phyloP scores from a whole-genome alignment of 805 yeast species.

The Cyberlindnera saturnus region DNA sequence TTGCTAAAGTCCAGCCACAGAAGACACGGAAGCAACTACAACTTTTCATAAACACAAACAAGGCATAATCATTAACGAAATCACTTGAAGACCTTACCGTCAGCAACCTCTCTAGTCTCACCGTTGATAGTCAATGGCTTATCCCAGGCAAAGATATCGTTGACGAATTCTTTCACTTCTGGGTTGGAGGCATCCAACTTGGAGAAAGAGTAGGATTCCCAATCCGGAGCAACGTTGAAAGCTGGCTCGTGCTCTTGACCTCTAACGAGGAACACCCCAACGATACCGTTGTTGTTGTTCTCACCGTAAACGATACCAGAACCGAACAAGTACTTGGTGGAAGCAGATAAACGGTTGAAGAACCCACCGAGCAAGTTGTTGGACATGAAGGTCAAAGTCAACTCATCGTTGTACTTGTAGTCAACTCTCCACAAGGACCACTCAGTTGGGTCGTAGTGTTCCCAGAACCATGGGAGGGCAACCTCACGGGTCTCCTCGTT shows the following conservation, averaged over 20 bases:
- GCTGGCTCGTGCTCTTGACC: conserved; percentile 92
- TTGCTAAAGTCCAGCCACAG: too few species aligned
- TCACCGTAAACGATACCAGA: conserved; percentile 94
- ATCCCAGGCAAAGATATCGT: conserved; percentile 98
- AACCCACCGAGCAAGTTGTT: conserved; percentile 97
- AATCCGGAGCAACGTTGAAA: conserved; percentile 97
- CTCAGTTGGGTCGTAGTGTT: conserved; percentile 83
- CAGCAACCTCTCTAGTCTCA: conserved; percentile 80
- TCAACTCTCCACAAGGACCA: conserved; percentile 94
- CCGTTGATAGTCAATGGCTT: conserved; percentile 82
- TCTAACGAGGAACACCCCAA: conserved; percentile 92
- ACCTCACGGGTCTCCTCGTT: conserved; percentile 93
- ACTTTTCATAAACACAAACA: not conserved
- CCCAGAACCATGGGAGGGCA: conserved; percentile 99
- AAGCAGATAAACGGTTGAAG: conserved; percentile 89
- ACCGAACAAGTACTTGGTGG: conserved; percentile 93
- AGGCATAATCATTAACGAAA: conserved; percentile 1
- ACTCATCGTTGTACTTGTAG: conserved; percentile 97
- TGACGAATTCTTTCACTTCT: conserved; percentile 72
- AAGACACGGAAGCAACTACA: not conserved
- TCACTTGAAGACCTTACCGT: conserved; percentile 96
- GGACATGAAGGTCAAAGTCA: conserved; percentile 95
- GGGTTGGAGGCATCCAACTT: conserved; percentile 75
- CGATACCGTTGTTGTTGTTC: conserved; percentile 96
- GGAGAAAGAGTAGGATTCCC: conserved; percentile 87